These are phyloP conservation scores for Secale cereale DNA, from an alignment of 176 grass and related monocot genomes.

Conservation along the genomic window DNA sequence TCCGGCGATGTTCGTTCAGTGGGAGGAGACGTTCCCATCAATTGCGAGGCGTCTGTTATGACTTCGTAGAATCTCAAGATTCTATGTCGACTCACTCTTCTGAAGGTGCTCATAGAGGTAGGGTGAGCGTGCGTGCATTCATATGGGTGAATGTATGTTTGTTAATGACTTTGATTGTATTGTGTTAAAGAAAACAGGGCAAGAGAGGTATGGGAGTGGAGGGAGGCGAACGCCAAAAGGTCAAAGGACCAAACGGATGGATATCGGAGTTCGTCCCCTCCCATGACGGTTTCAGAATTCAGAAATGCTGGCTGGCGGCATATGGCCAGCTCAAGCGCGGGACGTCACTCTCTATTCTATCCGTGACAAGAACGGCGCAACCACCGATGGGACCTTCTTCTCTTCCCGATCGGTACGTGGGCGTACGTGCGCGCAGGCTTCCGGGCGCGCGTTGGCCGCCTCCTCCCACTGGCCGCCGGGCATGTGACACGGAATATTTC, in stretches of 20 bases:
- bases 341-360: background rate
- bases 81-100: too few relatives aligned
- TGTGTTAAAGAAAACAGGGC: too few relatives aligned
- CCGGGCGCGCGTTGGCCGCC: background rate
- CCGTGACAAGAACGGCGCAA: slow-evolving; percentile 38
- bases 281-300: background rate
- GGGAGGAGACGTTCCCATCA: too few relatives aligned
- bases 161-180: too few relatives aligned
- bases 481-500: background rate
- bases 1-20: too few relatives aligned
- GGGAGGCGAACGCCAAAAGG: background rate
- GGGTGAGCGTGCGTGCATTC: too few relatives aligned
- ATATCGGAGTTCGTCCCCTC: background rate
- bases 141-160: too few relatives aligned
- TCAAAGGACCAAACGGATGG: background rate
- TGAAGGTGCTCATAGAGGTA: too few relatives aligned
- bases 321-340: slow-evolving; percentile 12
- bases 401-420: background rate
- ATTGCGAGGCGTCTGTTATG: too few relatives aligned
- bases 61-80: too few relatives aligned
- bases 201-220: background rate
- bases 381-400: slow-evolving; percentile 16
- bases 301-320: background rate
- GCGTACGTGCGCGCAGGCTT: slow-evolving; percentile 3
- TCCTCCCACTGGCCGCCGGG: slow-evolving; percentile 10